Evolutionary conservation across 176 grass and related monocot species (phyloP).

Genomic region (Cocos nucifera): DNA sequence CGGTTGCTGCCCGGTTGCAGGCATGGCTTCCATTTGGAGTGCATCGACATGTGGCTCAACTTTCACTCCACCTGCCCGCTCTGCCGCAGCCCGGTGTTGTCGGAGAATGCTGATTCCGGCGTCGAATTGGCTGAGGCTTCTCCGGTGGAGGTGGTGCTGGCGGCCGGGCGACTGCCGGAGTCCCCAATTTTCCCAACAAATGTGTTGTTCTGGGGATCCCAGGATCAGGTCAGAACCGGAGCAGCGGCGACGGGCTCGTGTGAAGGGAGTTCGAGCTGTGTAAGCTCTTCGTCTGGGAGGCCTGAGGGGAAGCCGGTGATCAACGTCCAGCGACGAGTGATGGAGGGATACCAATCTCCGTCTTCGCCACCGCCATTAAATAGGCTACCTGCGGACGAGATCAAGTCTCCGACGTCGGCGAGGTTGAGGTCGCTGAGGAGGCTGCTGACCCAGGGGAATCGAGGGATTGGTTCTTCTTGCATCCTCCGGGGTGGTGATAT

Average conservation of each 20-base stretch:
- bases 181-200: conserved; percentile 54
- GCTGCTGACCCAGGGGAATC: conserved; percentile 35
- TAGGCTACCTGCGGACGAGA: conserved; percentile 31
- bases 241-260: background rate
- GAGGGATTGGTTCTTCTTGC: conserved; percentile 3
- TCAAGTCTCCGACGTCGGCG: conserved; percentile 11
- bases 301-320: conserved; percentile 8
- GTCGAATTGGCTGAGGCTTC: too few species aligned
- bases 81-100: conserved; percentile 37
- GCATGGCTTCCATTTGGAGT: conserved; percentile 60
- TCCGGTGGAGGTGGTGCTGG: conserved; percentile 11
- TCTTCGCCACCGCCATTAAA: too few species aligned
- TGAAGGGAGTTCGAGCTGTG: conserved; percentile 30
- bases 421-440: conserved; percentile 44
- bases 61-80: conserved; percentile 64
- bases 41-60: conserved; percentile 60
- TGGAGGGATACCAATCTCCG: background rate
- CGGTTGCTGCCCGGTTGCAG: conserved; percentile 54
- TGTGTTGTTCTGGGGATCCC: conserved; percentile 58
- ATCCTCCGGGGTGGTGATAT: background rate
- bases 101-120: background rate
- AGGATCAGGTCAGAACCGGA: conserved; percentile 35
- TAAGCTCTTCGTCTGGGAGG: conserved; percentile 36
- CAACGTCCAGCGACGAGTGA: background rate
- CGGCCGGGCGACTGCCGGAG: conserved; percentile 19